Evolutionary conservation across 2,329 filamentous ascomycete species (phyloP), one percentile per base, ranked within the genome.

Genomic region (Botryotinia narcissicola): DNA sequence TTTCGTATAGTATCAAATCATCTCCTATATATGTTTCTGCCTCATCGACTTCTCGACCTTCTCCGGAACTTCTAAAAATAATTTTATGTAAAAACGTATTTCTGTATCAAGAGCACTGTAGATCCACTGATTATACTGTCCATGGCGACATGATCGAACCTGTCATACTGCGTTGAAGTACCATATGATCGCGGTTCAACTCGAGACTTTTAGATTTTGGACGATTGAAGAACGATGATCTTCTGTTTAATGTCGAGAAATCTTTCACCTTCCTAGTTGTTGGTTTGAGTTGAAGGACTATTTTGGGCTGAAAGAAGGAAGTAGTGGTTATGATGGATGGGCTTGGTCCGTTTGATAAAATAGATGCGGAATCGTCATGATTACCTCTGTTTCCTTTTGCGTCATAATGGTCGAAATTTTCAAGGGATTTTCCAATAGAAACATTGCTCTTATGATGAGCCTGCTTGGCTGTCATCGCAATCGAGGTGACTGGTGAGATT

Each of bases 351-450:
- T 3, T 10, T 3, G n/a, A 32, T 6, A 57, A 1, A 7, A 42
- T 25, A 10, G 66, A 69, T 25, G 35, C 18, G 18, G 48, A 10
- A 3, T 29, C 35, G 5, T 10, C 18, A 16, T 18, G 9, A 6
- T 1, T 8, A 16, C 4, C 16, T 20, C 10, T 32, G 1, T n/a
- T 9, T 16, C 1, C 18, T 7, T 12, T 29, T 5, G 18, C 2
- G 1, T 18, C 32, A 7, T 69, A 32, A 0, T 3, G 18, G 29
- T 69, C 29, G 9, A 57, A 42, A 3, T 57, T 44, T 0, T 69
- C 48, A 25, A 44, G 8, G 1, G 66, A 69, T 25, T 42, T 6
- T 29, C 12, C 32, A 4, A 69, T 10, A 3, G 35, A 57, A n/a
- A 69, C 25, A 37, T 69, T 59, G 1, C 10, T 20, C 0, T 69